Evolutionary conservation across 2,329 filamentous ascomycete species (phyloP).

Genomic region (Aspergillus eucalypticola): DNA sequence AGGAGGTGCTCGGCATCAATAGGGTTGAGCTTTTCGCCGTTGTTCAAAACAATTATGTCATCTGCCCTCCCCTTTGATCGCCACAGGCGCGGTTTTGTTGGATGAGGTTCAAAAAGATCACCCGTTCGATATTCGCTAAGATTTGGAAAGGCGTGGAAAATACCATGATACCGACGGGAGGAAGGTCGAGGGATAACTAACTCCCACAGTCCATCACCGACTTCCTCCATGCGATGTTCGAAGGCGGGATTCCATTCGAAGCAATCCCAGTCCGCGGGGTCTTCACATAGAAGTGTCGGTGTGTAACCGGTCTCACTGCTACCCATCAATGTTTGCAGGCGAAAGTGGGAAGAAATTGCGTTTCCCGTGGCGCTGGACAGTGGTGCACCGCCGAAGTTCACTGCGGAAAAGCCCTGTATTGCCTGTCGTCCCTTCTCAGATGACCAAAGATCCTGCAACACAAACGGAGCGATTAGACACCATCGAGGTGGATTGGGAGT

Average conservation of each 20-base stretch:
- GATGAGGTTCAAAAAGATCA: slow-evolving; percentile 25
- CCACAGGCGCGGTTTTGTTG: slow-evolving; percentile 21
- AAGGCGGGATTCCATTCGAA: slow-evolving; percentile 25
- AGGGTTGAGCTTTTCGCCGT: slow-evolving; percentile 47
- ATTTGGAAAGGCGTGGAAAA: slow-evolving; percentile 25
- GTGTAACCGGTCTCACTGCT: slow-evolving; percentile 14
- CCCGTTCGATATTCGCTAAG: slow-evolving; percentile 21
- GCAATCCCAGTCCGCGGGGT: slow-evolving; percentile 23
- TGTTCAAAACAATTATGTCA: slow-evolving; percentile 33
- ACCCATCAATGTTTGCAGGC: not conserved
- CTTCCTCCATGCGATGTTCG: slow-evolving; percentile 19
- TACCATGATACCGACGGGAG: slow-evolving; percentile 1
- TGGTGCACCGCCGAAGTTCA: not conserved
- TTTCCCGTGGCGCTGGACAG: not conserved
- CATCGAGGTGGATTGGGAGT: not conserved
- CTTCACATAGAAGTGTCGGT: slow-evolving; percentile 10
- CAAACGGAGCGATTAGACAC: not conserved
- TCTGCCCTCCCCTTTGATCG: slow-evolving; percentile 36
- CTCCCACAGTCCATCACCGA: slow-evolving; percentile 20
- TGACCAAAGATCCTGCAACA: not conserved
- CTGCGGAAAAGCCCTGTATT: not conserved
- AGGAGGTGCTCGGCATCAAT: slow-evolving; percentile 39
- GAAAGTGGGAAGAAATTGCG: not conserved
- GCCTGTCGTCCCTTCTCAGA: not conserved
- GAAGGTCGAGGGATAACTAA: slow-evolving; percentile 16